Evolutionary conservation across 306 rosid genomes (phyloP).

Genomic region (Casuarina equisetifolia): DNA sequence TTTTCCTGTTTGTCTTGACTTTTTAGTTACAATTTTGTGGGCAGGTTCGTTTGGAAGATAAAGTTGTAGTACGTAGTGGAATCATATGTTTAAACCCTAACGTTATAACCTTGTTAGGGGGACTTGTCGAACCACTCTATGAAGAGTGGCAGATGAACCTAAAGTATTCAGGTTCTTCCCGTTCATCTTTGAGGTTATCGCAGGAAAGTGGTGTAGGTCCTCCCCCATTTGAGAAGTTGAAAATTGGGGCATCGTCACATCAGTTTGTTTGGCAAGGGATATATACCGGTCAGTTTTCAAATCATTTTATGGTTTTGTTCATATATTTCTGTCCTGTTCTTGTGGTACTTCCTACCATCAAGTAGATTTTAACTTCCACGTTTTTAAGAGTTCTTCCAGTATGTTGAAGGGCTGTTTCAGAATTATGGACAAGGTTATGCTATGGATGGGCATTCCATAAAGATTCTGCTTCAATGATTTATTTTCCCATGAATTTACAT

Average conservation of each 20-base stretch:
- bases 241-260: conserved; percentile 61
- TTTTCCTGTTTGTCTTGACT: conserved; percentile 13
- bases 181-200: conserved; percentile 55
- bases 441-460: too few relatives aligned
- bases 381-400: not conserved
- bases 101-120: conserved; percentile 71
- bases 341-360: not conserved
- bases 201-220: conserved; percentile 70
- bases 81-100: conserved; percentile 71
- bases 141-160: conserved; percentile 94
- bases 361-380: not conserved
- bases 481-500: not conserved
- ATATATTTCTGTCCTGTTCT: not conserved
- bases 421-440: not conserved
- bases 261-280: conserved; percentile 29
- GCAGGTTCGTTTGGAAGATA: conserved; percentile 80
- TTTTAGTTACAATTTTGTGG: conserved; percentile 28
- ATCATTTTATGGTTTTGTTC: not conserved
- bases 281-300: conserved; percentile 26
- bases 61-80: conserved; percentile 57
- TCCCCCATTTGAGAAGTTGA: conserved; percentile 92
- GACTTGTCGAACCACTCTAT: conserved; percentile 72
- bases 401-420: not conserved
- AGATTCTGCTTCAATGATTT: too few relatives aligned
- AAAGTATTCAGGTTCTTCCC: conserved; percentile 77